phyloP scores from a whole-genome alignment of 768 basidiomycete genomes.

The Coprinellus micaceus region DNA sequence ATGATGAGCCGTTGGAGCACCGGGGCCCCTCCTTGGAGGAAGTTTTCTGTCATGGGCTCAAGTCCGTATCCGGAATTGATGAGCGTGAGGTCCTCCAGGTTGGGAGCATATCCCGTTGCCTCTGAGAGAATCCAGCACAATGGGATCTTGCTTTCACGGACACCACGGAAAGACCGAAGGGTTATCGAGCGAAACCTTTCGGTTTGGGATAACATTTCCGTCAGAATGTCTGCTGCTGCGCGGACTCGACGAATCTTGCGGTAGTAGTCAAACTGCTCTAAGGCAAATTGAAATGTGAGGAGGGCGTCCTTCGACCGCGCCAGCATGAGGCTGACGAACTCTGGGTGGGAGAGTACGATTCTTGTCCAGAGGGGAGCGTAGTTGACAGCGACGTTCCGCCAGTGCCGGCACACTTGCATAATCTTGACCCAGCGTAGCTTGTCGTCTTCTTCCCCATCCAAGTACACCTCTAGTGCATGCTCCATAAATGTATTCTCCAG shows the following conservation, averaged over 20 bases:
- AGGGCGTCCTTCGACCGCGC: background rate
- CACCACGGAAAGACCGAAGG: too few relatives aligned
- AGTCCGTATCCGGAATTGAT: too few relatives aligned
- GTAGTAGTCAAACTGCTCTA: background rate
- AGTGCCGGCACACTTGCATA: background rate
- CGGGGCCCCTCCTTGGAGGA: too few relatives aligned
- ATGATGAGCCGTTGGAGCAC: too few relatives aligned
- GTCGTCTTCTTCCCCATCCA: background rate
- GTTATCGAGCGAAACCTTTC: too few relatives aligned
- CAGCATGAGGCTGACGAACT: background rate
- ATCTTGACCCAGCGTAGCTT: background rate
- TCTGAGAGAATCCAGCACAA: too few relatives aligned
- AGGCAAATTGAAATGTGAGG: background rate
- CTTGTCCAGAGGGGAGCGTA: background rate
- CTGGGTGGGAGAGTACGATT: background rate
- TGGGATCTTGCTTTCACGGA: too few relatives aligned
- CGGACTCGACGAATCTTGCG: background rate
- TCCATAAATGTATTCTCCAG: background rate
- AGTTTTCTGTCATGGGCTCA: too few relatives aligned
- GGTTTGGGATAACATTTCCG: too few relatives aligned
- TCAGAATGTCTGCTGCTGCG: too few relatives aligned
- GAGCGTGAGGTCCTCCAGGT: too few relatives aligned
- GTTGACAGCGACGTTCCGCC: background rate
- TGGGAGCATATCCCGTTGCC: too few relatives aligned
- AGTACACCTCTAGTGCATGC: background rate